These are phyloP conservation scores for Triglochin maritima DNA, from an alignment of 106 monocot genomes.

Conservation along the genomic window DNA sequence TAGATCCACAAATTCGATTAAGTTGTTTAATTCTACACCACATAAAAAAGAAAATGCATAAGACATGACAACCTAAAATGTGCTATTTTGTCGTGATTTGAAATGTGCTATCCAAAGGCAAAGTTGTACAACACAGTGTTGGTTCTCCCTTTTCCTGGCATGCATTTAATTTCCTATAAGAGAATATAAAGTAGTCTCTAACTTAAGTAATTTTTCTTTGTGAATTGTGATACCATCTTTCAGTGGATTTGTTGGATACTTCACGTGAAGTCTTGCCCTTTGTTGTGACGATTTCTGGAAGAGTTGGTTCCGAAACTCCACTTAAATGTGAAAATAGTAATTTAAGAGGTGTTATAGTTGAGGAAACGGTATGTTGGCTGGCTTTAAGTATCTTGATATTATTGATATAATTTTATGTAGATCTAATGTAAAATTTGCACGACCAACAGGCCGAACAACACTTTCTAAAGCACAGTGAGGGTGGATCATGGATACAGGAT, in stretches of 20 bases:
- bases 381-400: neutral
- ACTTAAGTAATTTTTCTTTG: neutral
- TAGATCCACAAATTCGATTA: too few relatives aligned
- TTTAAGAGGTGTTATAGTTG: constrained; percentile 88
- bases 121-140: neutral
- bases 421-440: neutral
- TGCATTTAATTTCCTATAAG: neutral
- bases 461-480: constrained; percentile 94
- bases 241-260: constrained; percentile 69
- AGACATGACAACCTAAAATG: too few relatives aligned
- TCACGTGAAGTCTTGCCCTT: constrained; percentile 76
- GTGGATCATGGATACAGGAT: constrained; percentile 97
- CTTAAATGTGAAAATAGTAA: constrained; percentile 84
- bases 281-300: constrained; percentile 76
- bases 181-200: neutral
- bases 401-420: neutral
- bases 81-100: too few relatives aligned
- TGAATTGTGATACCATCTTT: constrained; percentile 4
- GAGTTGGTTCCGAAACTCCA: constrained; percentile 84
- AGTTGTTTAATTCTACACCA: too few relatives aligned
- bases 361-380: constrained; percentile 57
- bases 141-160: neutral
- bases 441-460: constrained; percentile 69
- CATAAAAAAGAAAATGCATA: too few relatives aligned
- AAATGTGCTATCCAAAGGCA: too few relatives aligned